Evolutionary conservation across 202 grass and related monocot genomes (phyloP), one percentile per base, ranked within the genome.

Genomic region (Elaeis oleifera): DNA sequence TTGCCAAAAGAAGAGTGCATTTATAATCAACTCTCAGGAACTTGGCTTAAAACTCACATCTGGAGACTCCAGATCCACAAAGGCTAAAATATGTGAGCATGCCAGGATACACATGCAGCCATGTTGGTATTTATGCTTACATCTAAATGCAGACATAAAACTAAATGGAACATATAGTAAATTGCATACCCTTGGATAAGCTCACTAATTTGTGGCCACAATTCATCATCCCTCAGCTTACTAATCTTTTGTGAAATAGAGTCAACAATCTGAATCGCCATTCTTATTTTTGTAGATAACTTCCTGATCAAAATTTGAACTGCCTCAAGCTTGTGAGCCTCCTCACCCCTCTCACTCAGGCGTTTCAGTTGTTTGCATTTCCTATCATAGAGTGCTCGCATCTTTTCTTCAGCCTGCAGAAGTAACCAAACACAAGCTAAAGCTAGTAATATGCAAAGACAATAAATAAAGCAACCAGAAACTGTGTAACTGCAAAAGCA

Each of bases 181-280:
- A 24, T 9, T 5, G 23, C 79, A 54, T 83, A 90, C 87, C 87
- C 73, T 73, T 80, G 72, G 61, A 95, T 67, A 22, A 90, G 69
- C 58, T 84, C 69, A 50, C 59, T 68, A 62, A 75, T 84, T 32
- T 78, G 86, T 14, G 78, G 75, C 65, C 65, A 82, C 52, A 90
- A 70, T 71, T 95, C 90, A 65, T 87, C 72, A 73, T 95, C 90
- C 61, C 90, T 87, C 20, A 87, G 50, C 28, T 78, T 75, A 81
- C 69, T 75, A 9, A 87, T 90, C 59, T 76, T 87, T 8, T 72
- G 73, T 22, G 90, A 84, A 13, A 83, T 83, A 54, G 60, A 66
- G 15, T 55, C 55, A 17, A 95, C 59, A 70, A 84, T 31, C 48
- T 85, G 65, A 36, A 87, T 73, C 24, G 69, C 74, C 69, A 90